Evolutionary conservation across 495 filamentous ascomycete species (phyloP).

Genomic region (Tuber microsphaerosporum): DNA sequence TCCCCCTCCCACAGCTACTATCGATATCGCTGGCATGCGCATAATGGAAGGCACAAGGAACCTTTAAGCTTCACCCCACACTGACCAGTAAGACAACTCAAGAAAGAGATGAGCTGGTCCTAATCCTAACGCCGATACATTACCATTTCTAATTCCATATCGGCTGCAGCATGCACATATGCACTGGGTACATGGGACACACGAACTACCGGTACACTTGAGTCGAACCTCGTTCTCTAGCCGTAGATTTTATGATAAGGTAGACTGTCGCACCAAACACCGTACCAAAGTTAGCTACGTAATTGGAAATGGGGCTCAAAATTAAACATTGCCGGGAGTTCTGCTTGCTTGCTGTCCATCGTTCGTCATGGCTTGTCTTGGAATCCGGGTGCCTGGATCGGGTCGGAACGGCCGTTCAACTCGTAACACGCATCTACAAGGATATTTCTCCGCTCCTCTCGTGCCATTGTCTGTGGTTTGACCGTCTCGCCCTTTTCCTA

Average conservation of each 20-base stretch:
- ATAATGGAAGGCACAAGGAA: neutral
- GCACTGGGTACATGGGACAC: neutral
- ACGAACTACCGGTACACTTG: neutral
- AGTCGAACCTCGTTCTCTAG: neutral
- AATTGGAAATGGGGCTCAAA: conserved; percentile 25
- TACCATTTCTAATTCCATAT: neutral
- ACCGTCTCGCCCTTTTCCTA: neutral
- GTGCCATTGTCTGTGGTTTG: neutral
- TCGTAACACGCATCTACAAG: neutral
- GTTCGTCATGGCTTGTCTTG: neutral
- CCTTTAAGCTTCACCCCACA: neutral
- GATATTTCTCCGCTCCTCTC: conserved; percentile 10
- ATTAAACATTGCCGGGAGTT: conserved; percentile 23
- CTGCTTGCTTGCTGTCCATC: neutral
- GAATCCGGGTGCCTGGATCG: conserved; percentile 22
- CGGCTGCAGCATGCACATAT: neutral
- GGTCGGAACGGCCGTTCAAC: conserved; percentile 8
- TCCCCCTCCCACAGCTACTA: neutral
- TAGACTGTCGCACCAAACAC: neutral
- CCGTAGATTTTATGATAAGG: neutral
- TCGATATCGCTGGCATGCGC: neutral
- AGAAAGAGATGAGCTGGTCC: neutral
- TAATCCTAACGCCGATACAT: neutral
- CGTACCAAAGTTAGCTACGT: neutral
- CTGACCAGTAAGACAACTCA: neutral